A percentile compares a stretch with the other conserved stretches of the same genome.
Evolutionary conservation across 1,284 basidiomycete species (phyloP).

Genomic region (Trametes polyzona): DNA sequence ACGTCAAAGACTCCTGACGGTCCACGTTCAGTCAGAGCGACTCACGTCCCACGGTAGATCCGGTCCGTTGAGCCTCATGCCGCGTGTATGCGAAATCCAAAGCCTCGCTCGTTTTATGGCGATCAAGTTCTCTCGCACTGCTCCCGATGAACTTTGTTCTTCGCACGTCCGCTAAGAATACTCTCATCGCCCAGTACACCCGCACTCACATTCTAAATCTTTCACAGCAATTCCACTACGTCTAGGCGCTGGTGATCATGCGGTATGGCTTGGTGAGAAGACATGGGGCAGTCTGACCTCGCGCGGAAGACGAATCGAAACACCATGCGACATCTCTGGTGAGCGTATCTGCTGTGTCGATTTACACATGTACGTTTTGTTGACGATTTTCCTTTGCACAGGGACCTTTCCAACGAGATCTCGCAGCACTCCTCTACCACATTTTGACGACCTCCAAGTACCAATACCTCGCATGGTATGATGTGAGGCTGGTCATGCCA

Average conservation of each 20-base stretch:
- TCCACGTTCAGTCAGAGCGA: no score
- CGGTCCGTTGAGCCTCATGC: not conserved
- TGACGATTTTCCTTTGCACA: no score
- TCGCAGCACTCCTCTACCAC: no score
- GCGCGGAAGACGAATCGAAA: no score
- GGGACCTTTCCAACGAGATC: no score
- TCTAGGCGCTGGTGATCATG: slow-evolving; percentile 3
- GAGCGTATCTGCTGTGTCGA: not conserved
- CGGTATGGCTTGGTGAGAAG: slow-evolving; percentile 4
- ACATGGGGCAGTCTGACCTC: not conserved
- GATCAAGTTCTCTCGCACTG: not conserved
- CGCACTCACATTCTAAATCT: not conserved
- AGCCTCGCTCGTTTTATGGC: not conserved
- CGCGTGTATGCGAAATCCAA: slow-evolving; percentile 8
- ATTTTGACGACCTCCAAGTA: no score
- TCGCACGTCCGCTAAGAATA: slow-evolving; percentile 14
- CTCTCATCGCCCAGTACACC: not conserved
- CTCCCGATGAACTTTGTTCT: slow-evolving; percentile 1
- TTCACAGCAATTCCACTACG: not conserved
- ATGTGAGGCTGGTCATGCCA: not conserved
- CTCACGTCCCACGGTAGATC: not conserved
- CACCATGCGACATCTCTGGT: not conserved
- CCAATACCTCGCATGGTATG: not conserved
- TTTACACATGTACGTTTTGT: no score
- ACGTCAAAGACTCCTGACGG: not conserved